These are phyloP conservation scores for Micromonas pusilla DNA, from an alignment of 139 green algal species.

Conservation along the genomic window DNA sequence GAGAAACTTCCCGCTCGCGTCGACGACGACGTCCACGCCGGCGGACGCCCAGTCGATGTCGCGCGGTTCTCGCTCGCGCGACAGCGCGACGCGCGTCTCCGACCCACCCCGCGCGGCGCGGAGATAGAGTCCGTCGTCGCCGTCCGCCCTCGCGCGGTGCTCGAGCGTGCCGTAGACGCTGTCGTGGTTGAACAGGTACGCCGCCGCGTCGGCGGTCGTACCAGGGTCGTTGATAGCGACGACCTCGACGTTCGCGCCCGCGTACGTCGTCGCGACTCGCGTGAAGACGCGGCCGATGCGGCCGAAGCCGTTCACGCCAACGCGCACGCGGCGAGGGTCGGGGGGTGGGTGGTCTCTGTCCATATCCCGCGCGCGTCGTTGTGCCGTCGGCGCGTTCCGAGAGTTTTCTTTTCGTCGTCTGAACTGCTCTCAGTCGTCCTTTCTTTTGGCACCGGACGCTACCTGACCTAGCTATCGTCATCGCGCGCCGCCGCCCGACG, in stretches of 20 bases:
- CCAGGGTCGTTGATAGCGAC: slow-evolving; percentile 86
- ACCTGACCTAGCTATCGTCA: too few relatives aligned
- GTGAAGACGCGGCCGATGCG: slow-evolving; percentile 72
- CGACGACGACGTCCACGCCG: slow-evolving; percentile 77
- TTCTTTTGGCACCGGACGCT: too few relatives aligned
- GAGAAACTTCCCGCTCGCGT: slow-evolving; percentile 84
- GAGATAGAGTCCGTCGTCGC: slow-evolving; percentile 53
- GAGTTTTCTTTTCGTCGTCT: not conserved
- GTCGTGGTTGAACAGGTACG: slow-evolving; percentile 89
- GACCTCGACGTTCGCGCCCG: slow-evolving; percentile 61
- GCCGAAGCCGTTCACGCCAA: slow-evolving; percentile 61
- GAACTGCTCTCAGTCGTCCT: too few relatives aligned
- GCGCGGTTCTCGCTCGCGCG: slow-evolving; percentile 61
- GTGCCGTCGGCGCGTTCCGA: too few relatives aligned
- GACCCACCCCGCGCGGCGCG: too few relatives aligned
- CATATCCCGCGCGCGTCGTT: not conserved
- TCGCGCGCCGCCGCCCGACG: not conserved
- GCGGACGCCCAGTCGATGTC: slow-evolving; percentile 75
- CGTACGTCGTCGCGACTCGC: slow-evolving; percentile 52
- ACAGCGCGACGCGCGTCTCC: slow-evolving; percentile 66
- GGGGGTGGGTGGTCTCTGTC: not conserved
- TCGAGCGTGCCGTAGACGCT: slow-evolving; percentile 38
- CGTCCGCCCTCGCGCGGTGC: not conserved
- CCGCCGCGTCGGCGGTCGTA: slow-evolving; percentile 54
- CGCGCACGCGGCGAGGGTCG: not conserved